Evolutionary conservation across 805 yeast genomes (phyloP).

Genomic region (Candida coleopterorum): DNA sequence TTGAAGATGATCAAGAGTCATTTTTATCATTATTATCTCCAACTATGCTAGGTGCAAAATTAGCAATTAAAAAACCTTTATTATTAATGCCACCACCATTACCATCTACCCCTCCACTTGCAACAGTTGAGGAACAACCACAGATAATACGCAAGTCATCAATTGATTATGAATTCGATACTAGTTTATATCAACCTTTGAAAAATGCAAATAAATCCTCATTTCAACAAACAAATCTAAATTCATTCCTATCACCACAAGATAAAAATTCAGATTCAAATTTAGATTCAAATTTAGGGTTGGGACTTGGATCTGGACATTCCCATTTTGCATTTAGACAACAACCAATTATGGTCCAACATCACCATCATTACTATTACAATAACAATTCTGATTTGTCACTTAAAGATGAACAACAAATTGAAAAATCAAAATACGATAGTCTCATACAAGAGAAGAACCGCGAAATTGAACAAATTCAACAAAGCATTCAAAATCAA

Average conservation of each 20-base stretch:
- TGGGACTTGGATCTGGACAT: neutral
- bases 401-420: neutral
- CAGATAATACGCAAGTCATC: neutral
- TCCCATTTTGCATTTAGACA: constrained; percentile 3
- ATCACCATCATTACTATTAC: constrained; percentile 37
- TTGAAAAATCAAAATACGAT: neutral
- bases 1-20: constrained; percentile 11
- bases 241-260: constrained; percentile 9
- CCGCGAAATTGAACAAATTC: neutral
- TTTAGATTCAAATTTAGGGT: neutral
- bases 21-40: constrained; percentile 27
- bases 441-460: neutral
- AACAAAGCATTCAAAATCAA: constrained; percentile 2
- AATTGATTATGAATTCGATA: constrained; percentile 25
- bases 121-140: constrained; percentile 6
- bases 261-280: neutral
- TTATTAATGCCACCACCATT: constrained; percentile 27
- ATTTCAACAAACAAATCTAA: constrained; percentile 9
- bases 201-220: neutral
- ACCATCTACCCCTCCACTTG: neutral
- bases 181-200: constrained; percentile 11
- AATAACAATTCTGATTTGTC: constrained; percentile 5
- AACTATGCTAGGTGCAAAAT: constrained; percentile 37
- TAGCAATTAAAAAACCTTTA: constrained; percentile 29
- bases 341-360: constrained; percentile 18